Evolutionary conservation across 306 rosid genomes (phyloP), one percentile per base, ranked within the genome.

Genomic region (Cicer cuneatum): DNA sequence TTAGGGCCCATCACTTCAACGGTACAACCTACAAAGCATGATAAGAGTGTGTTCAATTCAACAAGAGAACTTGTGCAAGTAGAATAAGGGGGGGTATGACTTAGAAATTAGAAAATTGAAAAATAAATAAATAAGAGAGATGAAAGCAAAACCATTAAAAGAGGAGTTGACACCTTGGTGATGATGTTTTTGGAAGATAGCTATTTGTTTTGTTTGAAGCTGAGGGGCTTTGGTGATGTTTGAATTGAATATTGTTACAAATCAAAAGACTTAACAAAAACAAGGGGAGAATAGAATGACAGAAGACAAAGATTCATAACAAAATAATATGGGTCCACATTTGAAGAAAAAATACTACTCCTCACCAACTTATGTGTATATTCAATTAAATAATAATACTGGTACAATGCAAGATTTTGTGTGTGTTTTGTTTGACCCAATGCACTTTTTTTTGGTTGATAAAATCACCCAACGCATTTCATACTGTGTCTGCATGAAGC

Each of bases 11-110:
- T 79, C 79, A 62, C 78, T 79, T 74, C 86, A 83, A 76, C 82
- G 74, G 90, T 91, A 88, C 89, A 89, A 87, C 90, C 89, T 83
- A 84, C 89, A 87, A 91, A 85, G 90, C 90, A 85, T 70, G 76
- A 85, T 65, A 80, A 86, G 93, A 78, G 85, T 76, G 90, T 80
- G 88, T 69, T 79, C 63, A 72, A 77, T 72, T 80, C 76, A 75
- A 79, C 73, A 69, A 59, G 79, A 73, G 72, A 80, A 51, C 42
- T 71, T 11, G 64, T 54, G 9, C n/a, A 56, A 79, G 72, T 56
- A 85, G 72, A 64, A 29, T 3, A 29, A 74, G 85, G 38, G 79
- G 74, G 61, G 75, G 69, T 48, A 14, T 29, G 57, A 52, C 56
- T 47, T 59, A 19, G 12, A 52, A 7, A 19, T 5, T 75, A 39